Base-by-base conservation (phyloP, 208 protist species). In the Leishmania arabica region DNA sequence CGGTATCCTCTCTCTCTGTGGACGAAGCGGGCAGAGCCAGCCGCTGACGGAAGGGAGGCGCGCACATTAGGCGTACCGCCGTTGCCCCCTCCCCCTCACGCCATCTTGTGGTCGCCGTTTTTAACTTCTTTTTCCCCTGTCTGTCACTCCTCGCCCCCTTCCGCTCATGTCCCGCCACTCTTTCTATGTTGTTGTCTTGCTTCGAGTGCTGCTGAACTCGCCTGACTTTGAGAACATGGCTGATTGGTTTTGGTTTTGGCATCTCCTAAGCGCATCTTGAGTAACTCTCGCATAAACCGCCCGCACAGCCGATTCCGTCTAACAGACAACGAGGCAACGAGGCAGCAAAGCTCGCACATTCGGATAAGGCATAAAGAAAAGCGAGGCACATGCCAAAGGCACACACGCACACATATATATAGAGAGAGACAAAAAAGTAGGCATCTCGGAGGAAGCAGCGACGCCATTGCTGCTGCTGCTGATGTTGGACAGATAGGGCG, bases 281-380 rank as follows among this genome's bases (percentile, higher is more conserved):
- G n/a, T 40, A 62, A 62, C 45, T 76, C 45, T 62, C 72, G 72
- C n/a, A 42, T 42, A 76, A 73, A 51, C 40, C 13, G 7, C 45
- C 45, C 45, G 24, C 69, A 73, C 2, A 31, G 69, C 4, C 11
- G 40, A 54, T 27, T 73, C 8, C 27, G 21, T 73, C 13, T 73
- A 73, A 73, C 13, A 53, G 69, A 3, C 51, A 31, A 27, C 51
- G 51, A 40, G 45, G 71, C 49, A 31, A 24, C 51, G 51, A 40
- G 47, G 72, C 42, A 13, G 72, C 47, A 62, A 2, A 6, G 27
- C 31, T 58, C 51, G 47, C 51, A 56, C 34, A 76, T 47, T 76
- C 72, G n/a, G 31, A 76, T 62, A 76, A 76, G 72, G n/a, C 31
- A 13, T 62, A 24, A 70, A 78, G 24, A 76, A 56, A 68, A n/a